Percentiles rank a stretch among this genome's conserved stretches.
Conservation (phyloP, 768 basidiomycete genomes). For the Tremella yokohamensis region DNA sequence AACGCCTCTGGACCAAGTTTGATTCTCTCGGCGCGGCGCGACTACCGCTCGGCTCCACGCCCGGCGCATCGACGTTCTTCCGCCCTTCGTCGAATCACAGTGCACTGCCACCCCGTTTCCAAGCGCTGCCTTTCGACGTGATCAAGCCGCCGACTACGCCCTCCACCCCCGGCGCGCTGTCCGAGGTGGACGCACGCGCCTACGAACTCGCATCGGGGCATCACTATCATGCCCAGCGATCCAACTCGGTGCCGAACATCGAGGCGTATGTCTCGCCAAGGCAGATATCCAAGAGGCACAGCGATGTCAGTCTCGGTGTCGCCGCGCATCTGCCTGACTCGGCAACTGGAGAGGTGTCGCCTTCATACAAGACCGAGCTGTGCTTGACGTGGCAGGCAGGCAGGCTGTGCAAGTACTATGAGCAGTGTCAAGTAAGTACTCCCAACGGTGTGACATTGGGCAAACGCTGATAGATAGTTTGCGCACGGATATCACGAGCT, state of each 20-base stretch:
- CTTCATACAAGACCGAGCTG: constrained; percentile 39
- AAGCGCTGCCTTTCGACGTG: background rate
- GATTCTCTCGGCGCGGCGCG: constrained; percentile 21
- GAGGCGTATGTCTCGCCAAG: constrained; percentile 4
- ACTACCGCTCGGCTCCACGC: constrained; percentile 7
- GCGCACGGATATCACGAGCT: constrained; percentile 31
- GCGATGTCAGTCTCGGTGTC: background rate
- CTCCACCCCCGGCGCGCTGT: background rate
- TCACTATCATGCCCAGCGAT: background rate
- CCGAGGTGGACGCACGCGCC: too few species aligned
- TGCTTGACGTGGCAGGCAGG: constrained; percentile 29
- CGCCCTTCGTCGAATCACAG: background rate
- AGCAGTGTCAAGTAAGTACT: constrained; percentile 33
- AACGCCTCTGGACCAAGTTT: constrained; percentile 32
- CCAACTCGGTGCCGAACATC: constrained; percentile 8
- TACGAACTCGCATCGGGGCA: background rate
- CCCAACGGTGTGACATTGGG: background rate
- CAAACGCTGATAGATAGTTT: constrained; percentile 14
- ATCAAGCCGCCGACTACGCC: background rate
- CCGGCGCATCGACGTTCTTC: background rate
- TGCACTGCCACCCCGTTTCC: constrained; percentile 7
- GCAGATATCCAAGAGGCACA: constrained; percentile 1
- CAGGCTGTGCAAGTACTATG: constrained; percentile 33
- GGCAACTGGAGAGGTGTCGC: background rate
- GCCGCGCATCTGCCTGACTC: background rate